Percentiles rank a stretch among this genome's conserved stretches.
These are phyloP conservation scores for Detonula confervacea DNA, from an alignment of 352 stramenopile species.

Conservation along the genomic window DNA sequence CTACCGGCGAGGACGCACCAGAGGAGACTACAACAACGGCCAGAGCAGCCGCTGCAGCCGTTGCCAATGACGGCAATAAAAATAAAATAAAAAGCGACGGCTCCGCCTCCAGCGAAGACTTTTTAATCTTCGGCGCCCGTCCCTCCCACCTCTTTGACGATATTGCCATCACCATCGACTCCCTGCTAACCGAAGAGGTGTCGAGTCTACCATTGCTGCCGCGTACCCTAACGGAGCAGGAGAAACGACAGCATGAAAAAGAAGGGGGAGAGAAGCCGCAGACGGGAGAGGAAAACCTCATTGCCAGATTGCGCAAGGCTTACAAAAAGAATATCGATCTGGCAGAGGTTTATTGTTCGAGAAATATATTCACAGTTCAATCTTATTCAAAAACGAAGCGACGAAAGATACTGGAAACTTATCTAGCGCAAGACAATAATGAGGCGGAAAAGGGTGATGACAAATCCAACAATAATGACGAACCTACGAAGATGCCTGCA, in stretches of 20 bases:
- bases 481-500: not conserved
- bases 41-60: not conserved
- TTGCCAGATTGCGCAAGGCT: conserved; percentile 44
- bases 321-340: conserved; percentile 74
- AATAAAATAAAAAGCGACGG: not conserved
- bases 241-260: conserved; percentile 8
- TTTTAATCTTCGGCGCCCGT: conserved; percentile 60
- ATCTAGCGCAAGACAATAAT: conserved; percentile 16
- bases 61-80: not conserved
- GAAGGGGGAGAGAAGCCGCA: not conserved
- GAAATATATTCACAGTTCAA: conserved; percentile 73
- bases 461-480: not conserved
- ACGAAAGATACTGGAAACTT: conserved; percentile 58
- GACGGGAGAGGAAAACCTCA: conserved; percentile 57
- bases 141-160: conserved; percentile 59
- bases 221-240: conserved; percentile 10
- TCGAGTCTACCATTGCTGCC: conserved; percentile 61
- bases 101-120: conserved; percentile 42
- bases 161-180: conserved; percentile 56
- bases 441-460: conserved; percentile 6
- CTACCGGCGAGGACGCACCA: not conserved
- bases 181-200: conserved; percentile 54
- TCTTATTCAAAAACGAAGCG: conserved; percentile 57
- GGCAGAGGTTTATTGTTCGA: conserved; percentile 56
- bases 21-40: too few species aligned